phyloP scores from a whole-genome alignment of 2,329 filamentous ascomycete genomes.

The Fusarium longipes region DNA sequence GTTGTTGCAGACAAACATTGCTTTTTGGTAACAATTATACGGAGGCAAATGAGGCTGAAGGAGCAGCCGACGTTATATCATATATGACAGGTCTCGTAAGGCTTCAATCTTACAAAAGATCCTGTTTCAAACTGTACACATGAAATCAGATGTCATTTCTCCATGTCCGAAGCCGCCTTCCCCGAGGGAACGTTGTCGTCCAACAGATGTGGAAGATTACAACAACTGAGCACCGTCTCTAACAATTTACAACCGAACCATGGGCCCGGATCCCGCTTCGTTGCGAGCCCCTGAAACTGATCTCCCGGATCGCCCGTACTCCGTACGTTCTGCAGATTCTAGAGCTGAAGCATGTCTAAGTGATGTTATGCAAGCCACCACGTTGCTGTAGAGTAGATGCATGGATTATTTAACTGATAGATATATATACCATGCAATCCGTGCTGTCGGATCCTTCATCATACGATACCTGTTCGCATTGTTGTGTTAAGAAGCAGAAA shows the following conservation, averaged over 20 bases:
- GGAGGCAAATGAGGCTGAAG: neutral
- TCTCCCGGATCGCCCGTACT: neutral
- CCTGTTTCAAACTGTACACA: neutral
- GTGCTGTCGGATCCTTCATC: neutral
- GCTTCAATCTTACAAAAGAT: neutral
- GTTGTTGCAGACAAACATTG: neutral
- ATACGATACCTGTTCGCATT: neutral
- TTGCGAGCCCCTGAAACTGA: neutral
- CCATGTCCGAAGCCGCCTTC: neutral
- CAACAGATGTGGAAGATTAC: neutral
- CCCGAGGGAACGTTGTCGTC: neutral
- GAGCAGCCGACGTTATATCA: neutral
- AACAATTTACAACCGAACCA: neutral
- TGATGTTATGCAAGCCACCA: neutral
- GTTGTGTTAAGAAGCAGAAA: accelerated
- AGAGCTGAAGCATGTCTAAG: too few relatives aligned
- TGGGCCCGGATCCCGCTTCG: neutral
- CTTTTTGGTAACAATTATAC: accelerated
- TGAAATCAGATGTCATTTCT: neutral
- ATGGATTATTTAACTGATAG: too few relatives aligned
- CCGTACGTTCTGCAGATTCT: neutral
- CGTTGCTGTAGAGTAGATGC: neutral
- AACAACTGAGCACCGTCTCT: accelerated
- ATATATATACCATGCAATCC: neutral
- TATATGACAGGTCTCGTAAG: neutral